phyloP scores from a whole-genome alignment of 2,329 filamentous ascomycete genomes.

The Neodidymelliopsis sp. region DNA sequence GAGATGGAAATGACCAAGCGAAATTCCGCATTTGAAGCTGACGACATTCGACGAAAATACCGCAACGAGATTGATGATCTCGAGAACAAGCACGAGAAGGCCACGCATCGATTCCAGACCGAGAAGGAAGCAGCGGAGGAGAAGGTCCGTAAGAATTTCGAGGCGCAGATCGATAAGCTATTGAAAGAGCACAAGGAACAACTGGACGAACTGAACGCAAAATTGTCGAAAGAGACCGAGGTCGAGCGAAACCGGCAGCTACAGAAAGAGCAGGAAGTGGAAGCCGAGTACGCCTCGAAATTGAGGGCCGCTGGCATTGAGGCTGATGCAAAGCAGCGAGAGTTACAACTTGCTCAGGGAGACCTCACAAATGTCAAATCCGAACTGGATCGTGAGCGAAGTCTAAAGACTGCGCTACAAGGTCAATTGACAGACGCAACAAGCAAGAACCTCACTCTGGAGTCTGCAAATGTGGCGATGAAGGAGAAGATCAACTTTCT shows the following conservation, averaged over 20 bases:
- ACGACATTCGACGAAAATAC: slow-evolving; percentile 62
- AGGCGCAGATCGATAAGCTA: slow-evolving; percentile 65
- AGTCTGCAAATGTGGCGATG: slow-evolving; percentile 77
- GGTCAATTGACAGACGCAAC: slow-evolving; percentile 57
- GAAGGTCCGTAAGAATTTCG: slow-evolving; percentile 52
- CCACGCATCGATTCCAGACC: slow-evolving; percentile 63
- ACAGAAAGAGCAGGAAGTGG: slow-evolving; percentile 72
- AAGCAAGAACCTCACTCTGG: slow-evolving; percentile 62
- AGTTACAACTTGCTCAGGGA: slow-evolving; percentile 57
- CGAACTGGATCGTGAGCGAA: slow-evolving; percentile 65
- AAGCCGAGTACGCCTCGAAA: slow-evolving; percentile 60
- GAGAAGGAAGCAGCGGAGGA: slow-evolving; percentile 58
- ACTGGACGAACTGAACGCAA: slow-evolving; percentile 68
- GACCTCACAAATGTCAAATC: slow-evolving; percentile 59
- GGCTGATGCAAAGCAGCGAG: slow-evolving; percentile 63
- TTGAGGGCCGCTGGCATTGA: slow-evolving; percentile 68
- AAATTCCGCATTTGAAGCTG: slow-evolving; percentile 60
- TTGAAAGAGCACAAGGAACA: slow-evolving; percentile 72
- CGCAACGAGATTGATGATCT: slow-evolving; percentile 65
- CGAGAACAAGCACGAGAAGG: slow-evolving; percentile 62
- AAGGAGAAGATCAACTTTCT: slow-evolving; percentile 86
- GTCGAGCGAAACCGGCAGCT: slow-evolving; percentile 66
- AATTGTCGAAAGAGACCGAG: slow-evolving; percentile 70
- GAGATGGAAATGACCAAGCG: slow-evolving; percentile 61
- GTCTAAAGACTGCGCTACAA: slow-evolving; percentile 65